Base-by-base conservation (phyloP, 257 asterid species). In the Pogostemon cablin region DNA sequence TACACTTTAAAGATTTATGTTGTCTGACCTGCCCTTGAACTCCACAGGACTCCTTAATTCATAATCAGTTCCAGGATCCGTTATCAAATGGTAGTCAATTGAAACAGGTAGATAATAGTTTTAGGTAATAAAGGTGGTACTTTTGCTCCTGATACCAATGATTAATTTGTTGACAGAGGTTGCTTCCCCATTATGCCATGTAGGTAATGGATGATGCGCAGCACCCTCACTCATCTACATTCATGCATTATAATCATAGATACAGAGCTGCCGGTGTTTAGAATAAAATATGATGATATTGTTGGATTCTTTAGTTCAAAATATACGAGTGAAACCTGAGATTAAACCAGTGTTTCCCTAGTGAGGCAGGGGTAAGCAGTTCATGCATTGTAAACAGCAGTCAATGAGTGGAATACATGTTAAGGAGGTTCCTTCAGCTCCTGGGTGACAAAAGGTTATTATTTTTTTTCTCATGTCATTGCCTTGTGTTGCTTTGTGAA, bases 261-360 rank as follows among this genome's bases (percentile, higher is more conserved):
- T 83, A 81, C 83, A 57, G 88, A 77, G 82, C 90, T 72, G 67
- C 86, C 15, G 87, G 84, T 65, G 84, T 81, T 58, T 84, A 81
- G 65, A 54, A 38, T 50, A 48, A 57, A 9, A 67, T 43, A 3
- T 46, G 53, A 73, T 62, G 39, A 48, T 49, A 34, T 77, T 41
- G 35, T 62, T 62, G 62, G 63, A 52, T 35, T 47, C 43, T 39
- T 32, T 52, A 38, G 38, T 58, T 72, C 71, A 32, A 39, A 59
- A 67, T 56, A 64, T 69, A 7, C 8, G 15, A 58, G 52, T 40
- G 68, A 63, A 20, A 15, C 17, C 41, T 61, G 7, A 9, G 62
- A 57, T 67, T 25, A 60, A 72, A 55, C 54, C 68, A 25, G 52
- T 43, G 56, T 56, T 43, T 12, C 71, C 68, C 54, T 58, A 53